Evolutionary conservation across 2,329 filamentous ascomycete genomes (phyloP).

Genomic region (Verticillium albo-atrum): DNA sequence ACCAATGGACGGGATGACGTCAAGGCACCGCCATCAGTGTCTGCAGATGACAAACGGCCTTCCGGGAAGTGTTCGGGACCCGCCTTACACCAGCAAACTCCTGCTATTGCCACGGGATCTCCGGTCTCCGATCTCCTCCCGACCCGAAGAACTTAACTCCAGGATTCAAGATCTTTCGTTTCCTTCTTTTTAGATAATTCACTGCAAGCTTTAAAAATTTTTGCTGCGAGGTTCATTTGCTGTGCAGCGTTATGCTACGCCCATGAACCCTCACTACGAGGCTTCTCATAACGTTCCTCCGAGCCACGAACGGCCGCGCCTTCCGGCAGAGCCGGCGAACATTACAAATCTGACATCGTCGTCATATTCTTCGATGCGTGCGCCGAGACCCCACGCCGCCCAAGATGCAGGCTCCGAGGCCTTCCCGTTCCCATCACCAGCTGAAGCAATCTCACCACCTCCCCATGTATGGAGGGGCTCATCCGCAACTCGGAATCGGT

Average conservation of each 20-base stretch:
- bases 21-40: too few relatives aligned
- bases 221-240: neutral
- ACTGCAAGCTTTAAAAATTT: neutral
- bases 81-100: neutral
- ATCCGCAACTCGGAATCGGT: neutral
- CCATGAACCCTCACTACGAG: neutral
- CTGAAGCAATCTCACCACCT: neutral
- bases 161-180: too few relatives aligned
- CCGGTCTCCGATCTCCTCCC: neutral
- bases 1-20: too few relatives aligned
- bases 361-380: too few relatives aligned
- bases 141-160: neutral
- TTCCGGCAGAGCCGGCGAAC: too few relatives aligned
- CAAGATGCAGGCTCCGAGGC: neutral
- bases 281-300: neutral
- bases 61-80: too few relatives aligned
- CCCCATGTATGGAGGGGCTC: neutral
- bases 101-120: neutral
- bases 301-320: neutral
- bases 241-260: neutral
- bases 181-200: too few relatives aligned
- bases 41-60: too few relatives aligned
- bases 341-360: too few relatives aligned
- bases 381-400: neutral
- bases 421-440: neutral